Conservation (phyloP, 805 yeast genomes). For the Brettanomyces naardenensis region DNA sequence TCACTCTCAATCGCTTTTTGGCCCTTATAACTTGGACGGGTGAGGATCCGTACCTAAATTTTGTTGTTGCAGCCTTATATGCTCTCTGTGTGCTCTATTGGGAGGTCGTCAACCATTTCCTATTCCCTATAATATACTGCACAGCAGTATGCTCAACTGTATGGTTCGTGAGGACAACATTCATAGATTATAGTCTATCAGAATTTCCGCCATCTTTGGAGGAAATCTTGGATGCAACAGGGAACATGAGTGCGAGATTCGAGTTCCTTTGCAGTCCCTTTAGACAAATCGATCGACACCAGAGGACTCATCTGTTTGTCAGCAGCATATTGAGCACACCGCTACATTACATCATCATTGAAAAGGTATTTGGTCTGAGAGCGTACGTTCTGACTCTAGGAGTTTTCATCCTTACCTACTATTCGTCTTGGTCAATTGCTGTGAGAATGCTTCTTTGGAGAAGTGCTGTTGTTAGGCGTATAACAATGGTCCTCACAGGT, state of each 20-base stretch:
- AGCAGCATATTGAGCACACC: slow-evolving; percentile 34
- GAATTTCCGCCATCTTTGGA: slow-evolving; percentile 39
- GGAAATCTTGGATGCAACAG: slow-evolving; percentile 40
- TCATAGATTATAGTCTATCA: slow-evolving; percentile 6
- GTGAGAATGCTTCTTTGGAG: slow-evolving; percentile 42
- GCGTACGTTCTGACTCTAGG: slow-evolving; percentile 29
- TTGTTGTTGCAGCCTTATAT: slow-evolving; percentile 32
- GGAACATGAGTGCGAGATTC: slow-evolving; percentile 35
- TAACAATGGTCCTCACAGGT: slow-evolving; percentile 35
- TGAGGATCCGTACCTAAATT: slow-evolving; percentile 38
- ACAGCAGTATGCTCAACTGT: slow-evolving; percentile 31
- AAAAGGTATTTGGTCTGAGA: slow-evolving; percentile 26
- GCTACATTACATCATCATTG: slow-evolving; percentile 31
- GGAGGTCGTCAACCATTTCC: slow-evolving; percentile 27
- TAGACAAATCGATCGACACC: not conserved
- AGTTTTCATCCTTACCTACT: slow-evolving; percentile 32
- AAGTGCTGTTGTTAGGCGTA: slow-evolving; percentile 33
- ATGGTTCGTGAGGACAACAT: slow-evolving; percentile 37
- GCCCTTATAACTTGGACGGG: slow-evolving; percentile 50
- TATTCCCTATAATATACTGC: slow-evolving; percentile 33
- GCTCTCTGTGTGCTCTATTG: slow-evolving; percentile 36
- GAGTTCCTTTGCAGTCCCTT: slow-evolving; percentile 28
- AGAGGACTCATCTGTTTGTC: slow-evolving; percentile 14
- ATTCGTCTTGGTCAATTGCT: slow-evolving; percentile 41
- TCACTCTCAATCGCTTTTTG: slow-evolving; percentile 35